A percentile compares a stretch with the other conserved stretches of the same genome.
phyloP scores from a whole-genome alignment of 2,329 filamentous ascomycete species.

The Trichophyton schoenleinii region DNA sequence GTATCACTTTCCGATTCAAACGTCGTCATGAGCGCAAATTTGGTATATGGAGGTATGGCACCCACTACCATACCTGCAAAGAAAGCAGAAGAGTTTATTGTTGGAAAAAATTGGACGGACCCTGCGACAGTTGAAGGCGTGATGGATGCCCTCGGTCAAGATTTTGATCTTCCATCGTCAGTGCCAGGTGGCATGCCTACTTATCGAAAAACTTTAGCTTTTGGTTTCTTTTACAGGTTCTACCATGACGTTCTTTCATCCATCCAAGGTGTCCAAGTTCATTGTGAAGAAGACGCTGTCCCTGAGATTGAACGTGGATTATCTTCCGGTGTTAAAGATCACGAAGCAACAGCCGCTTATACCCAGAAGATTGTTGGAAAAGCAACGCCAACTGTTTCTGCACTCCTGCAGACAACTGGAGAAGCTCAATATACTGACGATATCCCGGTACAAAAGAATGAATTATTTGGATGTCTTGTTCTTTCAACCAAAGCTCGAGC shows the following conservation, averaged over 20 bases:
- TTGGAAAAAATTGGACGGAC: slow-evolving; percentile 68
- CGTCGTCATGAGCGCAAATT: slow-evolving; percentile 57
- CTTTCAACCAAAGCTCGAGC: slow-evolving; percentile 81
- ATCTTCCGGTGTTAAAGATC: slow-evolving; percentile 67
- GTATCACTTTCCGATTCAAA: slow-evolving; percentile 58
- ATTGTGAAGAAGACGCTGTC: slow-evolving; percentile 60
- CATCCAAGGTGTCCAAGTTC: slow-evolving; percentile 35
- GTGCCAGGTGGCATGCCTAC: slow-evolving; percentile 97
- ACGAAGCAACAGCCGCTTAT: slow-evolving; percentile 62
- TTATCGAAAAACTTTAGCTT: slow-evolving; percentile 77
- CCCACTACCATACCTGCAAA: slow-evolving; percentile 80
- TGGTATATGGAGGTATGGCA: slow-evolving; percentile 94
- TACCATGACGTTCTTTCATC: slow-evolving; percentile 72
- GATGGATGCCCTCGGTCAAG: slow-evolving; percentile 77
- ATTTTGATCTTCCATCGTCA: slow-evolving; percentile 79
- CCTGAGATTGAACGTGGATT: slow-evolving; percentile 76
- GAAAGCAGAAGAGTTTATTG: slow-evolving; percentile 58
- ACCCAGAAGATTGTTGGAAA: slow-evolving; percentile 73
- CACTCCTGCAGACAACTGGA: slow-evolving; percentile 83
- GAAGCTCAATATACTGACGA: slow-evolving; percentile 96
- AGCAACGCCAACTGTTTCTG: slow-evolving; percentile 74
- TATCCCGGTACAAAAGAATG: slow-evolving; percentile 73
- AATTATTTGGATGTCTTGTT: slow-evolving; percentile 77
- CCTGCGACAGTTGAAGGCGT: slow-evolving; percentile 73
- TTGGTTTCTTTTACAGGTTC: slow-evolving; percentile 94